Evolutionary conservation across 345 rosid genomes (phyloP).

Genomic region (Brassica carinata): DNA sequence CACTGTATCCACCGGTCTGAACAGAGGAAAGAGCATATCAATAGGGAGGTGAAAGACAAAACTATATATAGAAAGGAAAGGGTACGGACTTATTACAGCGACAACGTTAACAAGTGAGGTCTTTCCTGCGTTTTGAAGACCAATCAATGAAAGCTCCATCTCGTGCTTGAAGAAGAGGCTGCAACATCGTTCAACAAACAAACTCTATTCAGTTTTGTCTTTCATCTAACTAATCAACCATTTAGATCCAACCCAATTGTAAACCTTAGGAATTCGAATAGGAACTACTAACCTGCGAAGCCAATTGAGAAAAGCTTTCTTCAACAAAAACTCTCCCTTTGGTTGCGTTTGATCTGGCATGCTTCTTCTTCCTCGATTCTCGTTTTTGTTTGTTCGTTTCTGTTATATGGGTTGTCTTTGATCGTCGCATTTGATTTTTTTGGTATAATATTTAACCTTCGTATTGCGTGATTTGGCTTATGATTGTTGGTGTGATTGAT

Average conservation of each 20-base stretch:
- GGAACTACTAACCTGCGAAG: conserved; percentile 64
- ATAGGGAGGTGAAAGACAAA: conserved; percentile 25
- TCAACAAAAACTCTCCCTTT: conserved; percentile 20
- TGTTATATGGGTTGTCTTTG: background rate
- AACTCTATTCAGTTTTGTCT: too few relatives aligned
- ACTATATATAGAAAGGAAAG: too few relatives aligned
- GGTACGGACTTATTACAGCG: conserved; percentile 54
- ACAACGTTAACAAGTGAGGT: conserved; percentile 82
- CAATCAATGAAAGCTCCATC: conserved; percentile 82
- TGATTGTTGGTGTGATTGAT: background rate
- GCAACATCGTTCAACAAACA: too few relatives aligned
- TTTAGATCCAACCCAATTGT: conserved; percentile 48
- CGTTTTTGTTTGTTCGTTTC: too few relatives aligned
- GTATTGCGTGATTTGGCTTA: background rate
- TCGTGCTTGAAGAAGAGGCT: conserved; percentile 83
- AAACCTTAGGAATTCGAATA: background rate
- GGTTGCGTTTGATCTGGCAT: conserved; percentile 35
- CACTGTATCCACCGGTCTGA: conserved; percentile 86
- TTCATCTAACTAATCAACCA: too few relatives aligned
- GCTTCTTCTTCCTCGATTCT: conserved; percentile 21
- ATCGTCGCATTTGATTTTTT: conserved; percentile 11
- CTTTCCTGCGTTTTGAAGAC: conserved; percentile 88
- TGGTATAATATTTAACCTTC: background rate
- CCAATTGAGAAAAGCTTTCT: conserved; percentile 57
- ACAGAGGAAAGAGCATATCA: conserved; percentile 31